A percentile compares a stretch with the other conserved stretches of the same genome.
phyloP scores from a whole-genome alignment of 2,329 filamentous ascomycete genomes.

The Trichophyton benhamiae region DNA sequence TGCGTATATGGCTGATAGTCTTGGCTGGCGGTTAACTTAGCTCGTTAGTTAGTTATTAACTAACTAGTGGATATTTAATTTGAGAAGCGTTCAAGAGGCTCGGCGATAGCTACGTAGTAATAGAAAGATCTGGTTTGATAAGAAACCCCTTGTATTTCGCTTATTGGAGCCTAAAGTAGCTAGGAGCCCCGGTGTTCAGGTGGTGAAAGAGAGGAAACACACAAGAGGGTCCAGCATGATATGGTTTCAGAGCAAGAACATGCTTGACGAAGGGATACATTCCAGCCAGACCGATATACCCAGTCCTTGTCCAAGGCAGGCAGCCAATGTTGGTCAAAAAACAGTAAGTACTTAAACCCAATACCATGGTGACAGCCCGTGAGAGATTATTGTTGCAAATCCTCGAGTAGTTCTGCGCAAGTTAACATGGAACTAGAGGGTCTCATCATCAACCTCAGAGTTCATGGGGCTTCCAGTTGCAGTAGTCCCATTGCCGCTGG shows the following conservation, averaged over 20 bases:
- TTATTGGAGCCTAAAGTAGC: background rate
- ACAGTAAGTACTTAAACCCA: background rate
- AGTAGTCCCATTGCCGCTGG: background rate
- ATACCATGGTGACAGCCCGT: background rate
- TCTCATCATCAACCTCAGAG: background rate
- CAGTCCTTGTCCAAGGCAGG: background rate
- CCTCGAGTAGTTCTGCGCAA: background rate
- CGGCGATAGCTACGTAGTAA: too few species aligned
- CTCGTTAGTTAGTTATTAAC: too few species aligned
- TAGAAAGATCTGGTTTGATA: background rate
- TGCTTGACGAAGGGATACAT: background rate
- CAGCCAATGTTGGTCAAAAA: background rate
- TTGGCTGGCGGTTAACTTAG: background rate
- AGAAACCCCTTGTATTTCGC: background rate
- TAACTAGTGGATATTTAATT: too few species aligned
- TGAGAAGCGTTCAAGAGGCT: too few species aligned
- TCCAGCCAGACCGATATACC: background rate
- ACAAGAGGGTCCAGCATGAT: too few species aligned
- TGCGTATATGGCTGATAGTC: background rate
- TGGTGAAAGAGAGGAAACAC: background rate
- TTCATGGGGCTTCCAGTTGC: background rate
- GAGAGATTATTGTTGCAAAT: background rate
- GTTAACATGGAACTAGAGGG: background rate
- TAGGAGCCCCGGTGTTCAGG: background rate
- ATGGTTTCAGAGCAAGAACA: background rate